A percentile compares a stretch with the other conserved stretches of the same genome.
Conservation (phyloP, 2,329 filamentous ascomycete genomes). For the Bipolaris gigantea region DNA sequence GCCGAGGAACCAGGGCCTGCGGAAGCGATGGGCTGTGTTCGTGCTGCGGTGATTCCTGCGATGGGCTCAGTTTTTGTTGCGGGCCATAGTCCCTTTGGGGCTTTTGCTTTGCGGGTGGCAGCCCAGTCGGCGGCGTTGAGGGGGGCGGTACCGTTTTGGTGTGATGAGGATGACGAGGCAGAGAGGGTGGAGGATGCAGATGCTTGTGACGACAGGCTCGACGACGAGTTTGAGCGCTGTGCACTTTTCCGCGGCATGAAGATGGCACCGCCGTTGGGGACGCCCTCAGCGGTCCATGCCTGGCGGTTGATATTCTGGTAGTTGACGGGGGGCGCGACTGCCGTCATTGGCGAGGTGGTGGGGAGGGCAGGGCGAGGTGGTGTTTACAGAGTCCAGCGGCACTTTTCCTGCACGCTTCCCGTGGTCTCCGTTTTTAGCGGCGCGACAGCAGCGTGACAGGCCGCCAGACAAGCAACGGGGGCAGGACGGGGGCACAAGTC, state of each 20-base stretch:
- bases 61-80: conserved; percentile 67
- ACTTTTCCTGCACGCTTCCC: conserved; percentile 30
- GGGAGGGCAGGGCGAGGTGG: conserved; percentile 23
- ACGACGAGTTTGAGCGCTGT: conserved; percentile 87
- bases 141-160: conserved; percentile 62
- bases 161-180: conserved; percentile 55
- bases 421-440: conserved; percentile 35
- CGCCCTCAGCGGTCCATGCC: conserved; percentile 64
- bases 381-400: conserved; percentile 22
- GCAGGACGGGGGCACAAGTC: conserved; percentile 14
- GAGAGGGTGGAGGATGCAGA: conserved; percentile 69
- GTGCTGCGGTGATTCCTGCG: conserved; percentile 62
- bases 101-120: conserved; percentile 51
- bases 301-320: conserved; percentile 63
- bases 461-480: conserved; percentile 21
- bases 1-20: conserved; percentile 61
- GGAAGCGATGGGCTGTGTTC: conserved; percentile 63
- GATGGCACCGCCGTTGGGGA: conserved; percentile 68
- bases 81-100: conserved; percentile 63
- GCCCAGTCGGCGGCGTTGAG: conserved; percentile 46
- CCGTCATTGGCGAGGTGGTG: conserved; percentile 58
- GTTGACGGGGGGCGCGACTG: conserved; percentile 65
- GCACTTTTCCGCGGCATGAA: conserved; percentile 84
- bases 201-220: conserved; percentile 67
- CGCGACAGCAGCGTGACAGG: conserved; percentile 34